phyloP scores from a whole-genome alignment of 2,329 filamentous ascomycete species.

The Xylariaceae sp. region DNA sequence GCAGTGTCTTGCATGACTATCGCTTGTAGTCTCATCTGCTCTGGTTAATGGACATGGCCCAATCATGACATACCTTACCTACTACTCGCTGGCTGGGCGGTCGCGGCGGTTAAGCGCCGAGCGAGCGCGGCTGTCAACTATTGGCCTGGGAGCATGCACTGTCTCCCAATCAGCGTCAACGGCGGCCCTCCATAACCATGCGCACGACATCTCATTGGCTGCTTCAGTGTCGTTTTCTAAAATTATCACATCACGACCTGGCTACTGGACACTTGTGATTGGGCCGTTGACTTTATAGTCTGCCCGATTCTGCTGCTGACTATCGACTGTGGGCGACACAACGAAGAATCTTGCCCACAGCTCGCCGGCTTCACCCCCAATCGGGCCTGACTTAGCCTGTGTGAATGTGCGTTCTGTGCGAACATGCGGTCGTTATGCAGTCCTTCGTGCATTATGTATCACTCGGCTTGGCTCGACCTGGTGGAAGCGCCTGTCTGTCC shows the following conservation, averaged over 20 bases:
- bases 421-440: conserved; percentile 24
- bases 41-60: conserved; percentile 15
- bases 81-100: conserved; percentile 14
- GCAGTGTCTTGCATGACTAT: no score
- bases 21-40: conserved; percentile 1
- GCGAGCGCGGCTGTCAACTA: conserved; percentile 20
- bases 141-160: conserved; percentile 26
- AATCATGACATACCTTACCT: conserved; percentile 19
- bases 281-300: conserved; percentile 17
- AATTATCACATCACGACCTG: conserved; percentile 24
- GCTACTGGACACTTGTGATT: conserved; percentile 21
- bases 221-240: conserved; percentile 28
- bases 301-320: conserved; percentile 16
- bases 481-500: conserved; percentile 27
- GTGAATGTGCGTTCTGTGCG: conserved; percentile 22
- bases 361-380: conserved; percentile 26
- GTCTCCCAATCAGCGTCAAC: conserved; percentile 22
- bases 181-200: conserved; percentile 18
- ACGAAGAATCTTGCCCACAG: conserved; percentile 22
- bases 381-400: conserved; percentile 15
- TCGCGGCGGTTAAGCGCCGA: conserved; percentile 28
- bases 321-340: conserved; percentile 18
- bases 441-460: conserved; percentile 23
- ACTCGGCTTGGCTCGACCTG: conserved; percentile 12
- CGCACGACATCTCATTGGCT: conserved; percentile 23